Evolutionary conservation across 208 protist genomes (phyloP), one percentile per base, ranked within the genome.

Genomic region (Trichomonas gallinae): DNA sequence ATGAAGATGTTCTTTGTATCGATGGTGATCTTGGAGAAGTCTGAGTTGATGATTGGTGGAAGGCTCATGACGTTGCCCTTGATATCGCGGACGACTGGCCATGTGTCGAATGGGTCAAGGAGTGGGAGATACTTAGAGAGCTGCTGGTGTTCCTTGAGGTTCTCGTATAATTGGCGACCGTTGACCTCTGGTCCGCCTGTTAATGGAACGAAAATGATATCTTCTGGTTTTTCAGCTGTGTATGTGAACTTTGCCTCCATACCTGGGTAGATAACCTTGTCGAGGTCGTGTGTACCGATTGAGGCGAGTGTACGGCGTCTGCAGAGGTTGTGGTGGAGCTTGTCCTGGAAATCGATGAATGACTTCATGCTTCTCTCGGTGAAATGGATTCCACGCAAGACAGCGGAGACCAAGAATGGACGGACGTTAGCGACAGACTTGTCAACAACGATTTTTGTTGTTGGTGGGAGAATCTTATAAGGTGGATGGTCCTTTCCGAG

Each of bases 241-340:
- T 97, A 97, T 51, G 44, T 45, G 96, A 97, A 97, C 26, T 17
- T 17, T n/a, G 58, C 58, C 26, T 72, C 58, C 46, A 15, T 13
- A 51, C 46, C 46, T 63, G 97, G 97, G 36, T 96, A 88, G 44
- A 51, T 40, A 63, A 99, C 98, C 46, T 98, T 99, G 97, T 99
- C 98, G 51, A 99, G 97, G 98, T 99, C 99, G 97, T 99, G 99
- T 23, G 99, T 99, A 46, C 99, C 99, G 97, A 99, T 99, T 40
- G 99, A 99, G 42, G 99, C 99, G 0, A 99, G 97, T 8, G 98
- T 98, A 96, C 99, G 98, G 96, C 99, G 98, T 44, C 97, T 96
- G 46, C 93, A 96, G n/a, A 96, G 45, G 49, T 97, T 97, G 2
- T 45, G 38, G 38, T 97, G 96, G 4, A 97, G 48, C 45, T 97